Conservation (phyloP, 192 early-diverging fungal species). For the Oehlia diaphana region DNA sequence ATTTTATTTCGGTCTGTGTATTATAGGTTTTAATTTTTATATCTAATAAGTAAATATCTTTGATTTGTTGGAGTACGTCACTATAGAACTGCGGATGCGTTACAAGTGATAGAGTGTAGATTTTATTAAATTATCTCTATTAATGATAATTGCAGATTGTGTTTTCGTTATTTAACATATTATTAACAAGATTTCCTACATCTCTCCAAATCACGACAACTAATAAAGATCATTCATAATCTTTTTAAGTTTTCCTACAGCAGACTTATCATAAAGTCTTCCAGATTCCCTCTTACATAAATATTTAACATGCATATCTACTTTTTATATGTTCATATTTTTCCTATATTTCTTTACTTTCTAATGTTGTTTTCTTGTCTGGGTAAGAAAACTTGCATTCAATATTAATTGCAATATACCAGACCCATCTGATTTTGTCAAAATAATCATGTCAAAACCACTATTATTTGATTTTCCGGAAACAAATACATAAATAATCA, state of each 20-base stretch:
- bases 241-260: slow-evolving; percentile 18
- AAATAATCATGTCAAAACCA: neutral
- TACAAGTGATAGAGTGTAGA: too few species aligned
- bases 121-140: too few species aligned
- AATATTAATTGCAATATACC: slow-evolving; percentile 16
- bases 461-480: neutral
- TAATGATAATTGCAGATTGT: too few species aligned
- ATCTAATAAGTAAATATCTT: too few species aligned
- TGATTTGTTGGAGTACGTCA: too few species aligned
- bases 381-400: slow-evolving; percentile 15
- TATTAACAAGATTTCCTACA: neutral
- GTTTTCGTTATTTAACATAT: too few species aligned
- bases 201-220: neutral
- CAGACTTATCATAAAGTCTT: neutral
- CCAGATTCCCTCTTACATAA: neutral
- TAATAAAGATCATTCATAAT: neutral
- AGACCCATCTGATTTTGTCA: neutral
- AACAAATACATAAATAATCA: slow-evolving; percentile 15
- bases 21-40: too few species aligned
- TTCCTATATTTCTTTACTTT: neutral
- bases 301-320: slow-evolving; percentile 21
- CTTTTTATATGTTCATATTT: slow-evolving; percentile 13
- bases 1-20: too few species aligned
- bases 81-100: too few species aligned
- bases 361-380: neutral